Percentiles rank a stretch among this genome's conserved stretches.
Conservation (phyloP, 1,284 basidiomycete species). For the Irpex sp. region DNA sequence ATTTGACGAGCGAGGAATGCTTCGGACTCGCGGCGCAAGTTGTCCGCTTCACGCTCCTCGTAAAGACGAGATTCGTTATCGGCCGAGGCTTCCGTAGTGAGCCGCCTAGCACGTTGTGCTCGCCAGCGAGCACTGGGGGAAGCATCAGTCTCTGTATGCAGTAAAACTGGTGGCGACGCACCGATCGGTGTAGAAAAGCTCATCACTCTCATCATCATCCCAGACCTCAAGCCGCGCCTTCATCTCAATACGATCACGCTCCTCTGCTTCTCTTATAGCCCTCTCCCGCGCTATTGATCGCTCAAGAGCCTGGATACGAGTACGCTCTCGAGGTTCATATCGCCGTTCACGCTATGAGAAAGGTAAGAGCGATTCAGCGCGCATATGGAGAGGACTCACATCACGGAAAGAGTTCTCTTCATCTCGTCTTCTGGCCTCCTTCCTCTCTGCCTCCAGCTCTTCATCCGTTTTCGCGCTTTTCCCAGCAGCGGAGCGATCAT, state of each 20-base stretch:
- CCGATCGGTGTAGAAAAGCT: slow-evolving; percentile 84
- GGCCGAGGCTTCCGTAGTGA: slow-evolving; percentile 72
- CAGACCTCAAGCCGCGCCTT: slow-evolving; percentile 71
- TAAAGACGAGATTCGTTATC: slow-evolving; percentile 79
- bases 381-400: slow-evolving; percentile 46
- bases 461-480: slow-evolving; percentile 72
- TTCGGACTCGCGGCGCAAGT: slow-evolving; percentile 82
- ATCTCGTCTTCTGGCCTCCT: slow-evolving; percentile 68
- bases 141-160: neutral
- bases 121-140: slow-evolving; percentile 68
- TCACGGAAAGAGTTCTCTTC: slow-evolving; percentile 82
- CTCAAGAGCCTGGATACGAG: slow-evolving; percentile 71
- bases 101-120: slow-evolving; percentile 56
- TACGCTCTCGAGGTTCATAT: slow-evolving; percentile 77
- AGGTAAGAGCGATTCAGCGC: neutral
- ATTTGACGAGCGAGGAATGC: slow-evolving; percentile 86
- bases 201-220: slow-evolving; percentile 91
- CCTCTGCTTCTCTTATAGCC: slow-evolving; percentile 70
- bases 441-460: slow-evolving; percentile 76
- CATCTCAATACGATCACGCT: slow-evolving; percentile 70
- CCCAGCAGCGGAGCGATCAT: slow-evolving; percentile 28
- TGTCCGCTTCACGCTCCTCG: slow-evolving; percentile 82
- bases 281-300: slow-evolving; percentile 71
- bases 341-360: slow-evolving; percentile 67
- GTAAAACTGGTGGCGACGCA: slow-evolving; percentile 27